These are phyloP conservation scores for Leccinum broughii DNA, from an alignment of 768 basidiomycete species.

Conservation along the genomic window DNA sequence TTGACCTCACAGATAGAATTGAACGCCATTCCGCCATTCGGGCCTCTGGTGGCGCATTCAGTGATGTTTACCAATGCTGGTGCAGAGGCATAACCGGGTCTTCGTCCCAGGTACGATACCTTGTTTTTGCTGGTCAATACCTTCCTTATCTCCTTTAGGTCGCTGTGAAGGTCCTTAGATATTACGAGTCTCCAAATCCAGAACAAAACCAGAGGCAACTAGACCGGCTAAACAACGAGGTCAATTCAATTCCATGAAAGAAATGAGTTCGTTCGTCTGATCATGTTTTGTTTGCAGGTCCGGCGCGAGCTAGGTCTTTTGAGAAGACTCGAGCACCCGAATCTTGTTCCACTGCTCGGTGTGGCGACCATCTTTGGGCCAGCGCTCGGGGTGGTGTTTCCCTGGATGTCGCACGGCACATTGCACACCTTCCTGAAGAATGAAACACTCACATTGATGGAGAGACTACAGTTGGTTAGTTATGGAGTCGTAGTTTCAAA, in stretches of 20 bases:
- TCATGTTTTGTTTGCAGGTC: background rate
- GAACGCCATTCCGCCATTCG: no score
- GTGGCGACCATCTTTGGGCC: background rate
- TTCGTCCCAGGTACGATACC: background rate
- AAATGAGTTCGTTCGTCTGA: background rate
- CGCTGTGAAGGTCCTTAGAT: background rate
- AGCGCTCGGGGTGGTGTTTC: background rate
- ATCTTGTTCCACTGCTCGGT: constrained; percentile 2
- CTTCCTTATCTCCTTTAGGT: background rate
- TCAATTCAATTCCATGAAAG: background rate
- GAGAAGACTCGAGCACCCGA: constrained; percentile 7
- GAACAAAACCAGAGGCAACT: background rate
- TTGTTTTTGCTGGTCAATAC: background rate
- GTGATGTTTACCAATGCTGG: no score
- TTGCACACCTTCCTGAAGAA: constrained; percentile 1
- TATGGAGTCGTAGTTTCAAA: background rate
- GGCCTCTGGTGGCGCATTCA: no score
- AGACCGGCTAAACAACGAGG: background rate
- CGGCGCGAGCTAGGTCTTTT: background rate
- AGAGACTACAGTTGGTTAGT: background rate
- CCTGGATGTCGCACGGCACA: constrained; percentile 4
- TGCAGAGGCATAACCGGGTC: constrained; percentile 8
- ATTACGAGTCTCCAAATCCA: background rate
- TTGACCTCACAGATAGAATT: no score
- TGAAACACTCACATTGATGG: background rate